These are phyloP conservation scores for Omphalea diandra DNA, from an alignment of 441 rosid species.

Conservation along the genomic window DNA sequence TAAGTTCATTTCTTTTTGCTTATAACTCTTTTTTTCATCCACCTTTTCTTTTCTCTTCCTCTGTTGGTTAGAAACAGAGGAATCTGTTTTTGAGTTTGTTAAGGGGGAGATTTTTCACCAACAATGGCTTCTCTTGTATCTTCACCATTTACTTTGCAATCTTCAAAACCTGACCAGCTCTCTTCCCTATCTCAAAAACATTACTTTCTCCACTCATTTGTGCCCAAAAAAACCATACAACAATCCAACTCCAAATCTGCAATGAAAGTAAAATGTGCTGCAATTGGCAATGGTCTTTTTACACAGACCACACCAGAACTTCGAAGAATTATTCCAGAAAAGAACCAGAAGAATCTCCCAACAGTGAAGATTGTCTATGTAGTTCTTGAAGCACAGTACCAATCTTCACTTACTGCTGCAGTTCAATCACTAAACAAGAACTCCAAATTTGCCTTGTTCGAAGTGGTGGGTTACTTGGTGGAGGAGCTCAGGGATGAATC, in stretches of 20 bases:
- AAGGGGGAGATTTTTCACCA: slow-evolving; percentile 9
- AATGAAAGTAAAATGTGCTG: slow-evolving; percentile 56
- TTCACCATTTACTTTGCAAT: slow-evolving; percentile 63
- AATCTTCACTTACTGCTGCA: slow-evolving; percentile 73
- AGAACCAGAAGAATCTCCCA: slow-evolving; percentile 57
- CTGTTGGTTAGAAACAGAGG: slow-evolving; percentile 26
- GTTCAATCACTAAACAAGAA: slow-evolving; percentile 68
- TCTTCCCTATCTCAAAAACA: slow-evolving; percentile 69
- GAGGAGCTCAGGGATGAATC: slow-evolving; percentile 76
- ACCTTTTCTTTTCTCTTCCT: slow-evolving; percentile 9
- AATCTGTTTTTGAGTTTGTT: slow-evolving; percentile 27
- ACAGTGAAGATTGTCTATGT: slow-evolving; percentile 86
- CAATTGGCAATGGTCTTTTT: slow-evolving; percentile 87
- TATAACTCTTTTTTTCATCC: too few relatives aligned
- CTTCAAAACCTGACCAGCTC: slow-evolving; percentile 65
- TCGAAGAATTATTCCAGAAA: slow-evolving; percentile 79
- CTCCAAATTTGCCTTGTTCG: slow-evolving; percentile 58
- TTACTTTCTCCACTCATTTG: slow-evolving; percentile 74
- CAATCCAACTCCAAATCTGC: slow-evolving; percentile 39
- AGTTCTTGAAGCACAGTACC: slow-evolving; percentile 98
- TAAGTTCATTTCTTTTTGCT: slow-evolving; percentile 7
- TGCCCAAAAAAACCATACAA: slow-evolving; percentile 51
- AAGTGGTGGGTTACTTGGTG: slow-evolving; percentile 91
- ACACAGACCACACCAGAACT: slow-evolving; percentile 90
- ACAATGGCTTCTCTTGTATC: slow-evolving; percentile 78